phyloP scores from a whole-genome alignment of 2,329 filamentous ascomycete genomes.

The Diaporthe sp. region DNA sequence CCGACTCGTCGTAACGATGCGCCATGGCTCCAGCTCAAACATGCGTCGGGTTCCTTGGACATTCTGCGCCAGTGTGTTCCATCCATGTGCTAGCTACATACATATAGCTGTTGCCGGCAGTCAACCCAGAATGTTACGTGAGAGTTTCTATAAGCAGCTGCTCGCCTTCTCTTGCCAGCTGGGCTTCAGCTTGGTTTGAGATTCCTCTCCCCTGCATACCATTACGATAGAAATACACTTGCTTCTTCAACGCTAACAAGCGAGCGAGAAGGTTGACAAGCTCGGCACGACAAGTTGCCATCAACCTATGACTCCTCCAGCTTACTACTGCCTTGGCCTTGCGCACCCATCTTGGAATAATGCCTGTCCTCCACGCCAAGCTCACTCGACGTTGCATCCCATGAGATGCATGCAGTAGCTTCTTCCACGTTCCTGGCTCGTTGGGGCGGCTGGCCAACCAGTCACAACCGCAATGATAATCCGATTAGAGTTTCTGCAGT shows the following conservation, averaged over 20 bases:
- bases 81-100: not conserved
- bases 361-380: constrained; percentile 11
- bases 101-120: too few relatives aligned
- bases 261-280: not conserved
- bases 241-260: not conserved
- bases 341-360: not conserved
- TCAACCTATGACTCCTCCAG: not conserved
- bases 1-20: not conserved
- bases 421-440: constrained; percentile 20
- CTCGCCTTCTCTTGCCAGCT: too few relatives aligned
- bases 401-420: constrained; percentile 26
- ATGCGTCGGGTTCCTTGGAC: not conserved
- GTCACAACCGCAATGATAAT: not conserved
- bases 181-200: too few relatives aligned
- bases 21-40: constrained; percentile 28
- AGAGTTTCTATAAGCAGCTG: too few relatives aligned
- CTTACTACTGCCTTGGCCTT: constrained; percentile 1
- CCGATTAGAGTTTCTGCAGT: constrained; percentile 1
- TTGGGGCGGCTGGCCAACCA: not conserved
- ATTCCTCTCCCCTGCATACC: too few relatives aligned
- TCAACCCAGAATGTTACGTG: too few relatives aligned
- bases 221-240: too few relatives aligned
- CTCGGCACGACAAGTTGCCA: not conserved
- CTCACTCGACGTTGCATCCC: constrained; percentile 19
- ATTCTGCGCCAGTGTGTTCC: not conserved